Conservation (phyloP, 1,139 yeast species). For the Arxiozyma telluris region DNA sequence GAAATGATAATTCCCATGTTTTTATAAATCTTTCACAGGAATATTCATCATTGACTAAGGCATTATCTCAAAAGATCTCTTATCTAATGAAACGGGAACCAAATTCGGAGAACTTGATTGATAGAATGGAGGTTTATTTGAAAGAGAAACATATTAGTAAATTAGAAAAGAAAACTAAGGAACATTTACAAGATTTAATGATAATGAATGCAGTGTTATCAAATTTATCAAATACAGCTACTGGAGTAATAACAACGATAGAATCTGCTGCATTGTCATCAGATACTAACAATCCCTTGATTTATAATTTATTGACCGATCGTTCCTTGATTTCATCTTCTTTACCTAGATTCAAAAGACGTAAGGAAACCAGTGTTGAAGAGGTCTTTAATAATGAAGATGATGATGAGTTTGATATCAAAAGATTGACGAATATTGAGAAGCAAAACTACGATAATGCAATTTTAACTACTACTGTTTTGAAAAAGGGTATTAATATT, state of each 20-base stretch:
- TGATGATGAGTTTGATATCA: slow-evolving; percentile 5
- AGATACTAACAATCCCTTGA: slow-evolving; percentile 56
- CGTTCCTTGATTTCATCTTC: slow-evolving; percentile 90
- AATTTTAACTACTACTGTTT: slow-evolving; percentile 53
- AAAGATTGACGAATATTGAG: background rate
- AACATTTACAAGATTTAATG: slow-evolving; percentile 30
- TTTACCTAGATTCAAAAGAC: slow-evolving; percentile 59
- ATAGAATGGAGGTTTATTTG: slow-evolving; percentile 32
- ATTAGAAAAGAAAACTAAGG: slow-evolving; percentile 12
- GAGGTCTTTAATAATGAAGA: slow-evolving; percentile 7
- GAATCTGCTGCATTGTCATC: slow-evolving; percentile 21
- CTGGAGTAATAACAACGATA: slow-evolving; percentile 36
- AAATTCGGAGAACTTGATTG: slow-evolving; percentile 13
- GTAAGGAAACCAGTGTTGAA: background rate
- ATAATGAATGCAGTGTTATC: slow-evolving; percentile 30
- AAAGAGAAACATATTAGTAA: slow-evolving; percentile 30
- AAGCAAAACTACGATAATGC: slow-evolving; percentile 13
- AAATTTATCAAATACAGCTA: slow-evolving; percentile 31
- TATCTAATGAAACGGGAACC: slow-evolving; percentile 12
- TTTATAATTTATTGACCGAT: slow-evolving; percentile 84
- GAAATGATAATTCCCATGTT: slow-evolving; percentile 78
- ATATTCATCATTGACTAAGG: slow-evolving; percentile 43
- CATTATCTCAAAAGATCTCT: slow-evolving; percentile 9
- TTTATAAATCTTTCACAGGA: slow-evolving; percentile 82
- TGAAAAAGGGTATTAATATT: slow-evolving; percentile 71